phyloP scores from a whole-genome alignment of 495 filamentous ascomycete species.

The Penicillium herquei region DNA sequence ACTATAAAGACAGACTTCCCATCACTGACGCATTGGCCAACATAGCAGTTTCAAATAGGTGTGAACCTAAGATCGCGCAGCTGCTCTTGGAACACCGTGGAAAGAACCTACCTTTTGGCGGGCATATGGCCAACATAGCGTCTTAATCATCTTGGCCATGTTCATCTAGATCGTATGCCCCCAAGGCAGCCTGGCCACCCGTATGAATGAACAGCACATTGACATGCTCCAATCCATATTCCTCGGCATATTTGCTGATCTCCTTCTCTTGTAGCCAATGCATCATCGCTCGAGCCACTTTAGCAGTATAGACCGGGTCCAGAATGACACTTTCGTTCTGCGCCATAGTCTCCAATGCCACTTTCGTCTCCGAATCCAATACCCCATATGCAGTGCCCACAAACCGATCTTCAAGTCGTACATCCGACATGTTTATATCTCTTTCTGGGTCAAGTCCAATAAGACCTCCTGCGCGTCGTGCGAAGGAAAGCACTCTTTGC shows the following conservation, averaged over 20 bases:
- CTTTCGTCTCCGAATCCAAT: constrained; percentile 25
- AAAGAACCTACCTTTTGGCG: too few relatives aligned
- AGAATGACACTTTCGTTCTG: constrained; percentile 29
- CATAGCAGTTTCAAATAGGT: too few relatives aligned
- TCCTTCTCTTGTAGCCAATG: constrained; percentile 27
- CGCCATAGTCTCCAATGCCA: constrained; percentile 25
- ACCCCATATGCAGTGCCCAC: constrained; percentile 35
- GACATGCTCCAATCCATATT: constrained; percentile 10
- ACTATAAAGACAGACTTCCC: too few relatives aligned
- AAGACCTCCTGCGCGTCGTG: constrained; percentile 23
- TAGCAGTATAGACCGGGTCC: constrained; percentile 42
- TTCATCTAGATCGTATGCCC: constrained; percentile 24
- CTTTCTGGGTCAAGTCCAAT: constrained; percentile 28
- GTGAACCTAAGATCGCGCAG: too few relatives aligned
- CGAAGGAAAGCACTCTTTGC: constrained; percentile 33
- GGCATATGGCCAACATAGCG: too few relatives aligned
- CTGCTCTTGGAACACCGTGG: too few relatives aligned
- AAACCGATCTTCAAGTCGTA: constrained; percentile 37
- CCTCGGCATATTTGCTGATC: constrained; percentile 11
- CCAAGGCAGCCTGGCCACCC: constrained; percentile 37
- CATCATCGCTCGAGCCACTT: constrained; percentile 33
- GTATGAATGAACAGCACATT: constrained; percentile 45
- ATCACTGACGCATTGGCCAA: too few relatives aligned
- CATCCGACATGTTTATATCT: constrained; percentile 30
- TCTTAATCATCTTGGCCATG: too few relatives aligned